A percentile compares a stretch with the other conserved stretches of the same genome.
Conservation (phyloP, 2,329 filamentous ascomycete genomes). For the Emmonsiellopsis sp. region DNA sequence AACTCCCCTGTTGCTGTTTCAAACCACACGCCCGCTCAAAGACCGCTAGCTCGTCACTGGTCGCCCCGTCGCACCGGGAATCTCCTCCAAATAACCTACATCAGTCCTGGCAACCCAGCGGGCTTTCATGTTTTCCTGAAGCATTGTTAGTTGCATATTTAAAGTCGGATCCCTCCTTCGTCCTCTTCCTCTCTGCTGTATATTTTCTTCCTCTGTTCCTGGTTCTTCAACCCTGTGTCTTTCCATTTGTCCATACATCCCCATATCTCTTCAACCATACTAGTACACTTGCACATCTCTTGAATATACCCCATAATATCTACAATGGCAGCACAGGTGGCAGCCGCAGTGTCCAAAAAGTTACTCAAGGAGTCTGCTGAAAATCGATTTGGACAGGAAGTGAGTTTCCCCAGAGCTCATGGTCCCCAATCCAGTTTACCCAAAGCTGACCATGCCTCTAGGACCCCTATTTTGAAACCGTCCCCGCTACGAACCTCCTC, state of each 20-base stretch:
- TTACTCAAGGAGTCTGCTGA: slow-evolving; percentile 28
- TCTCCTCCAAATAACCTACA: not conserved
- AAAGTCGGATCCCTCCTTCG: not conserved
- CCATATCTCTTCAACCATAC: not conserved
- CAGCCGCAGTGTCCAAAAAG: slow-evolving; percentile 21
- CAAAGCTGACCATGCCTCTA: slow-evolving; percentile 28
- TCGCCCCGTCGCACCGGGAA: not conserved
- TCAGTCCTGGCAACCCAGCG: not conserved
- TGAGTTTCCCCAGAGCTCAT: slow-evolving; percentile 10
- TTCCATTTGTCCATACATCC: not conserved
- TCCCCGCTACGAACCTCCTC: slow-evolving; percentile 63
- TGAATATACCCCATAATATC: not conserved
- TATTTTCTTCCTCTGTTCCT: not conserved
- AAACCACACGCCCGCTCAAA: not conserved
- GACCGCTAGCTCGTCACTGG: not conserved
- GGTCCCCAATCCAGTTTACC: not conserved
- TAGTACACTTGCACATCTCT: not conserved
- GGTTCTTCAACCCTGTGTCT: not conserved
- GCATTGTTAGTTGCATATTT: not conserved
- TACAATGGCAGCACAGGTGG: slow-evolving; percentile 14
- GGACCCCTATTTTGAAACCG: slow-evolving; percentile 84
- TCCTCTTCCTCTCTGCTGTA: not conserved
- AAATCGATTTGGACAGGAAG: slow-evolving; percentile 34
- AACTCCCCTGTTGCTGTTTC: not conserved
- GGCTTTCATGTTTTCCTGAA: not conserved